phyloP scores from a whole-genome alignment of 345 rosid genomes.

The Arabis hirsuta region DNA sequence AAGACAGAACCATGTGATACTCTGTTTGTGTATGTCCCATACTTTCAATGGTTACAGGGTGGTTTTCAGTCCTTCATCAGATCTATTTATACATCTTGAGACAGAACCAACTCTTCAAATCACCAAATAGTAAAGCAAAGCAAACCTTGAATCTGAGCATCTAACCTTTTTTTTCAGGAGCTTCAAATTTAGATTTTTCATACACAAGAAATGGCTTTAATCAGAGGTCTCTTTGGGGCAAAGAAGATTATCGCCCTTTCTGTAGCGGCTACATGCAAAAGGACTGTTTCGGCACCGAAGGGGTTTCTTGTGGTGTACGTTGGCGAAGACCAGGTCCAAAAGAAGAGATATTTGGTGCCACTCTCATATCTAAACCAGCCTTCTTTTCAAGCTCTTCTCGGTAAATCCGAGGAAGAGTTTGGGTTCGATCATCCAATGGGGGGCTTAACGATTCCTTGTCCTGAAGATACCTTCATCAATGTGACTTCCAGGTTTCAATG shows the following conservation, averaged over 20 bases:
- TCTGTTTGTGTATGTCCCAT: conserved; percentile 11
- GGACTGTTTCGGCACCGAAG: conserved; percentile 30
- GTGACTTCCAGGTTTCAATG: conserved; percentile 42
- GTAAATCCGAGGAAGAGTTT: conserved; percentile 55
- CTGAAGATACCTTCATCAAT: conserved; percentile 47
- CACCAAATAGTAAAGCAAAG: conserved; percentile 13
- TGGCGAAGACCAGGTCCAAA: conserved; percentile 44
- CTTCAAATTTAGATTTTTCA: background rate
- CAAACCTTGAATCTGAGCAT: conserved; percentile 5
- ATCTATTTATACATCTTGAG: conserved; percentile 27
- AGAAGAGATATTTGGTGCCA: conserved; percentile 53
- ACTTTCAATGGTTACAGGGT: background rate
- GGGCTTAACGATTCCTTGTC: conserved; percentile 56
- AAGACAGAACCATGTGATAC: conserved; percentile 34
- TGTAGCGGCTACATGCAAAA: conserved; percentile 29
- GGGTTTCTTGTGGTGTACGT: conserved; percentile 58
- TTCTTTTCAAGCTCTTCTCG: no score
- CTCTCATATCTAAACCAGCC: conserved; percentile 49
- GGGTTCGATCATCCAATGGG: conserved; percentile 58
- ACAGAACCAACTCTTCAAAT: conserved; percentile 8
- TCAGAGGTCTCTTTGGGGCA: conserved; percentile 20
- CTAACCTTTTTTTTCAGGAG: background rate
- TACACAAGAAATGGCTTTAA: conserved; percentile 25
- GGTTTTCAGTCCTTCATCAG: conserved; percentile 7
- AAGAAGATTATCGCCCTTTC: conserved; percentile 36